phyloP scores from a whole-genome alignment of 2,329 filamentous ascomycete species.

The Aspergillus felis region DNA sequence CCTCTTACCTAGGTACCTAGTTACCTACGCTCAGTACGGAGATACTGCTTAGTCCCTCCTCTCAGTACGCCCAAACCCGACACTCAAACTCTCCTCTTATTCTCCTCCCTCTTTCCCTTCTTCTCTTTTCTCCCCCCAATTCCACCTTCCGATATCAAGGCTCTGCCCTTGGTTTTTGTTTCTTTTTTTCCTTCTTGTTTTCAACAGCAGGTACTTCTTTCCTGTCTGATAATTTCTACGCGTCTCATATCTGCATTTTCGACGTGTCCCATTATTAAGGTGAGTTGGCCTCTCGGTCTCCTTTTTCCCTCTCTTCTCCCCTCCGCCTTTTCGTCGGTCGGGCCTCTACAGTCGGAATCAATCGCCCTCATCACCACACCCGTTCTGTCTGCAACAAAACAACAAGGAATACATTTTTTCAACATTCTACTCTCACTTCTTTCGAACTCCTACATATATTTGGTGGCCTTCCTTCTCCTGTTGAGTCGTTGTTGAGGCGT shows the following conservation, averaged over 20 bases:
- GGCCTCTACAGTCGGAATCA: conserved; percentile 13
- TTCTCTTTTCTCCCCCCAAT: conserved; percentile 7
- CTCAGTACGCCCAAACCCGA: neutral
- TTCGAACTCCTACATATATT: neutral
- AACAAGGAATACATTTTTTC: neutral
- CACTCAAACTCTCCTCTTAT: neutral
- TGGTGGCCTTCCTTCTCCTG: neutral
- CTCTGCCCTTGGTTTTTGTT: conserved; percentile 15
- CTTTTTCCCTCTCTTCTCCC: conserved; percentile 13
- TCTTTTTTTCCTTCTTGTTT: conserved; percentile 3
- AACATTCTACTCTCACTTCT: neutral
- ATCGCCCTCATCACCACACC: conserved; percentile 21
- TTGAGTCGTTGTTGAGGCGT: neutral
- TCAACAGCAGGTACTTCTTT: conserved; percentile 4
- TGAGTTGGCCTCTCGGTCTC: neutral
- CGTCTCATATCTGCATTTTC: conserved; percentile 5
- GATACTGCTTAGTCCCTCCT: too few relatives aligned
- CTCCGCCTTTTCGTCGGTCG: conserved; percentile 22
- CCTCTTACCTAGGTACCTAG: neutral
- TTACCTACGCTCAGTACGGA: neutral
- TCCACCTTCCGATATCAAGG: conserved; percentile 19
- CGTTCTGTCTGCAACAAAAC: conserved; percentile 8
- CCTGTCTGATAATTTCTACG: conserved; percentile 1
- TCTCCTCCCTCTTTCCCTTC: conserved; percentile 7
- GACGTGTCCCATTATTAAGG: conserved; percentile 13